These are phyloP conservation scores for Leccinum variicolor DNA, from an alignment of 768 basidiomycete species.

Conservation along the genomic window DNA sequence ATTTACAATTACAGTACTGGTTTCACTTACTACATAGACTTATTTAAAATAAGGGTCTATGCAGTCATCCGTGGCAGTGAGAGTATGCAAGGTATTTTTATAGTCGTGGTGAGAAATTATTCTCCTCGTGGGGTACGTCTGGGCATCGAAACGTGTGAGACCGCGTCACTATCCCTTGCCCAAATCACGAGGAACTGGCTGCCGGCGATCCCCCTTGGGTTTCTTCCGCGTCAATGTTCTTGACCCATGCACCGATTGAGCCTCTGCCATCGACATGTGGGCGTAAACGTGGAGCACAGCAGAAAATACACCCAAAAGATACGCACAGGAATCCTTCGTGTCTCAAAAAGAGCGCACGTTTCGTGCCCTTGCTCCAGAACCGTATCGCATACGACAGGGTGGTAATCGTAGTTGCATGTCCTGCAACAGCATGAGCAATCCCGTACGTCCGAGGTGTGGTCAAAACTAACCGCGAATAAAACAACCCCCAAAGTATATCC, in stretches of 20 bases:
- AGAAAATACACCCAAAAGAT: not conserved
- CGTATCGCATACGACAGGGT: conserved; percentile 98
- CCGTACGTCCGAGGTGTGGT: not conserved
- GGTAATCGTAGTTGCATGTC: conserved; percentile 94
- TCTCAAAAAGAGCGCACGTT: conserved; percentile 92
- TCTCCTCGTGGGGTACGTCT: conserved; percentile 27
- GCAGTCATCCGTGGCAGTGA: conserved; percentile 15
- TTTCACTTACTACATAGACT: conserved; percentile 2
- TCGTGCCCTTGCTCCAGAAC: conserved; percentile 98
- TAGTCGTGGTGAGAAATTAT: conserved; percentile 20
- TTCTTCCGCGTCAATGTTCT: conserved; percentile 71
- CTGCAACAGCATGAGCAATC: conserved; percentile 38
- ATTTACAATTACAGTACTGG: conserved; percentile 13
- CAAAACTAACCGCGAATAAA: conserved; percentile 87
- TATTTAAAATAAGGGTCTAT: conserved; percentile 6
- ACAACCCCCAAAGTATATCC: conserved; percentile 98
- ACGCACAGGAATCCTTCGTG: conserved; percentile 97
- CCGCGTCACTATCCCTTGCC: conserved; percentile 1
- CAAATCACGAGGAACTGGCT: conserved; percentile 7
- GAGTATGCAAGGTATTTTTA: conserved; percentile 26
- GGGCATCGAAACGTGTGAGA: conserved; percentile 8
- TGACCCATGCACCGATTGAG: conserved; percentile 96
- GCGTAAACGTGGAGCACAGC: not conserved
- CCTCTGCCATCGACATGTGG: conserved; percentile 49
- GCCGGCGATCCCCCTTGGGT: conserved; percentile 7